A percentile compares a stretch with the other conserved stretches of the same genome.
Conservation (phyloP, 2,329 filamentous ascomycete species). For the Talaromyces sp. region DNA sequence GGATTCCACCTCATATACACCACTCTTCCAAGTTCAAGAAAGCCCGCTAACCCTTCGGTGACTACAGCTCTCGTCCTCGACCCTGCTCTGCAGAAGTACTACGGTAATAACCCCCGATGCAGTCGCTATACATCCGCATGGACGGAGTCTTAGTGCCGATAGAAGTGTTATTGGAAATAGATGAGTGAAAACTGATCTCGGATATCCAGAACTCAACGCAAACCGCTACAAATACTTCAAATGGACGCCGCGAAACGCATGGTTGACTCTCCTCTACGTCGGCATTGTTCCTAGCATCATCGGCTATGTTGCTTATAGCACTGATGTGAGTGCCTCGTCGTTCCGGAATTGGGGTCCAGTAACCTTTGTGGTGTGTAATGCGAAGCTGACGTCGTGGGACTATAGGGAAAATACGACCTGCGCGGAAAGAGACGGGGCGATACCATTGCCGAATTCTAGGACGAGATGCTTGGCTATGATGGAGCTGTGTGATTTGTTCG, state of each 20-base stretch:
- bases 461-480: neutral
- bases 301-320: constrained; percentile 69
- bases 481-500: neutral
- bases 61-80: constrained; percentile 39
- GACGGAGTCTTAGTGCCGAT: no score
- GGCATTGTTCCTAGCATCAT: constrained; percentile 67
- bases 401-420: constrained; percentile 78
- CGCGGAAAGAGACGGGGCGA: constrained; percentile 87
- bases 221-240: constrained; percentile 94
- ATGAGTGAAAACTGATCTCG: neutral
- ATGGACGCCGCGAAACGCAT: constrained; percentile 81
- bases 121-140: no score
- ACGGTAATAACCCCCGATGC: constrained; percentile 38
- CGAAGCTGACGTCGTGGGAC: constrained; percentile 20
- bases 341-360: neutral
- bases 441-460: constrained; percentile 73
- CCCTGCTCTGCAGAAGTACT: constrained; percentile 49
- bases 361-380: neutral
- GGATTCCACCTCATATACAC: neutral
- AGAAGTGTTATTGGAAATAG: neutral
- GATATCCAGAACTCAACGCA: constrained; percentile 65
- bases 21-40: neutral
- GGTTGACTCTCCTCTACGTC: constrained; percentile 73
- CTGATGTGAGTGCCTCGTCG: constrained; percentile 67
- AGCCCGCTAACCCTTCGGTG: neutral